A percentile compares a stretch with the other conserved stretches of the same genome.
phyloP scores from a whole-genome alignment of 140 eudicot genomes.

The Flaveria floridana region DNA sequence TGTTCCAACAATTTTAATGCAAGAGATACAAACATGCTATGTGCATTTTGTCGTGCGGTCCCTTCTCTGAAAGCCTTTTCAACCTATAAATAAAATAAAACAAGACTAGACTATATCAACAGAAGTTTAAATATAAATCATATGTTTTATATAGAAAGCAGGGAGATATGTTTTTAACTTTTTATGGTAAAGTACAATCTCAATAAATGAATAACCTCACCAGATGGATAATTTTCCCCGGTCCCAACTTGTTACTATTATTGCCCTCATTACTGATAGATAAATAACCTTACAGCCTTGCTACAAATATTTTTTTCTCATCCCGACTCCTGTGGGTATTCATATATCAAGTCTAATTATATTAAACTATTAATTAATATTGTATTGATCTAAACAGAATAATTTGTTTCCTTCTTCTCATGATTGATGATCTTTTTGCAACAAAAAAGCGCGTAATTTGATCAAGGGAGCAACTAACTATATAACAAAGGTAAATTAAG shows the following conservation, averaged over 20 bases:
- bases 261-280: neutral
- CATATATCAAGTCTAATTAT: neutral
- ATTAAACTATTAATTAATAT: constrained; percentile 11
- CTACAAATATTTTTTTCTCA: neutral
- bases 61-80: constrained; percentile 99
- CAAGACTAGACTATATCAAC: neutral
- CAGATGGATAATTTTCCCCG: neutral
- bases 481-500: neutral
- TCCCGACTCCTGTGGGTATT: neutral
- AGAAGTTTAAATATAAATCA: constrained; percentile 2
- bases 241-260: neutral
- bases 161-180: neutral
- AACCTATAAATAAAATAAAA: constrained; percentile 54
- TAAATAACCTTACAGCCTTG: neutral
- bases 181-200: constrained; percentile 1
- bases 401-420: neutral
- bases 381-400: neutral
- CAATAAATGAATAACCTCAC: neutral
- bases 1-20: constrained; percentile 86
- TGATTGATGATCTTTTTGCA: constrained; percentile 5
- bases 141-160: neutral
- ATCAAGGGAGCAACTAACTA: neutral
- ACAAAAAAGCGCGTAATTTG: constrained; percentile 2
- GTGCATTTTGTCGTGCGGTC: constrained; percentile 99
- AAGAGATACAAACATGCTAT: constrained; percentile 90